These are phyloP conservation scores for Fraxinus floribunda DNA, from an alignment of 305 asterid genomes.

Conservation along the genomic window DNA sequence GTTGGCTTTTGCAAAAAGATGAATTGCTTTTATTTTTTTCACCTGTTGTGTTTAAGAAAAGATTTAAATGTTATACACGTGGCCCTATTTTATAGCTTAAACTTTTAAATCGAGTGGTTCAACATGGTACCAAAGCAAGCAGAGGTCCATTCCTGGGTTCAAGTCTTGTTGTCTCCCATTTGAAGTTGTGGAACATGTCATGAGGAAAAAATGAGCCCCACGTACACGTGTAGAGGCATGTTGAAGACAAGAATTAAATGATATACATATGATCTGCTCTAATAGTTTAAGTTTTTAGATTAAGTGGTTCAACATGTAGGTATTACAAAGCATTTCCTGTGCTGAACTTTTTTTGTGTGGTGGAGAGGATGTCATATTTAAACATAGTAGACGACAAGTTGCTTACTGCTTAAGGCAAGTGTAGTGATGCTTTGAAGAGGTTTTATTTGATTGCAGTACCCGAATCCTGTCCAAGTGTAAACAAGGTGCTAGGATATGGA, in stretches of 20 bases:
- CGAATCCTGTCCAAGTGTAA: not conserved
- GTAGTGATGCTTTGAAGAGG: not conserved
- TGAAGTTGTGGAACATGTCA: not conserved
- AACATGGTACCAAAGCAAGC: not conserved
- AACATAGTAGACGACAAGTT: not conserved
- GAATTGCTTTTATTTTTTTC: not conserved
- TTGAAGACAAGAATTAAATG: not conserved
- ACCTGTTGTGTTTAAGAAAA: not conserved
- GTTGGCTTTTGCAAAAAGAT: not conserved
- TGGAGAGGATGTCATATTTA: not conserved
- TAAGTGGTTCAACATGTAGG: not conserved
- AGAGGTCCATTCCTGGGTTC: not conserved
- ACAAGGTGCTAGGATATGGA: not conserved
- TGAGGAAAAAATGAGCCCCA: not conserved
- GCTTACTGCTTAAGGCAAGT: not conserved
- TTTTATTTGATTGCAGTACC: not conserved
- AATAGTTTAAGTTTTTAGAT: not conserved
- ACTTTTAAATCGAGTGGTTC: not conserved
- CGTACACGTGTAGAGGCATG: not conserved
- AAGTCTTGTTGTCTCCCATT: not conserved
- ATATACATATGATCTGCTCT: not conserved
- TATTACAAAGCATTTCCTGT: not conserved
- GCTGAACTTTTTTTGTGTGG: not conserved
- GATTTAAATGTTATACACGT: not conserved
- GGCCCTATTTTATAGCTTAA: not conserved